A percentile compares a stretch with the other conserved stretches of the same genome.
These are phyloP conservation scores for Yamadazyma laniorum DNA, from an alignment of 805 yeast species.

Conservation along the genomic window DNA sequence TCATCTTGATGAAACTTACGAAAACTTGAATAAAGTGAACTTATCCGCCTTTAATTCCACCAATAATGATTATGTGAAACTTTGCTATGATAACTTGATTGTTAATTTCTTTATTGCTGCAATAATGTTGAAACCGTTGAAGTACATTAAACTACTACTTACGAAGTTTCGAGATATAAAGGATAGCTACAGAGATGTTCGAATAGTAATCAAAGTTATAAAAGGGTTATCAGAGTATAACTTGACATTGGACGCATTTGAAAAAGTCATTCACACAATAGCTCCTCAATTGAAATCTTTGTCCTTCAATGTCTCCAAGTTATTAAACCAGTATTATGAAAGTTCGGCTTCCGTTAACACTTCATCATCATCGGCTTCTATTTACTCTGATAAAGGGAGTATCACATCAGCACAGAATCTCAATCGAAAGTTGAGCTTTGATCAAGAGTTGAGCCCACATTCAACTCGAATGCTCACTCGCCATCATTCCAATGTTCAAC, in stretches of 20 bases:
- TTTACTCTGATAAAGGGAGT: constrained; percentile 14
- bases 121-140: constrained; percentile 31
- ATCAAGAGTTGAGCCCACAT: constrained; percentile 12
- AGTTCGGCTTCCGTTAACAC: constrained; percentile 3
- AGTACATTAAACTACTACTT: constrained; percentile 25
- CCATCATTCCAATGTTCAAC: constrained; percentile 4
- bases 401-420: constrained; percentile 3
- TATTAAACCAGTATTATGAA: constrained; percentile 22
- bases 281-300: constrained; percentile 24
- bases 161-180: constrained; percentile 21
- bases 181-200: constrained; percentile 25
- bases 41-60: constrained; percentile 11
- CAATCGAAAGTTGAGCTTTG: constrained; percentile 10
- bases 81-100: constrained; percentile 22
- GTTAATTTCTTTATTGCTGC: constrained; percentile 36
- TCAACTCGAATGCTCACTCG: constrained; percentile 2
- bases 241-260: constrained; percentile 20
- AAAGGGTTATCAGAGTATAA: constrained; percentile 29
- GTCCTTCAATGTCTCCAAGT: constrained; percentile 24
- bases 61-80: constrained; percentile 6
- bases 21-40: constrained; percentile 18
- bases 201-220: constrained; percentile 27
- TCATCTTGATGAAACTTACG: constrained; percentile 33
- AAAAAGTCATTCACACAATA: constrained; percentile 23
- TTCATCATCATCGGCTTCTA: constrained; percentile 17